Conservation (phyloP, 805 yeast genomes). For the Saturnispora dispora region DNA sequence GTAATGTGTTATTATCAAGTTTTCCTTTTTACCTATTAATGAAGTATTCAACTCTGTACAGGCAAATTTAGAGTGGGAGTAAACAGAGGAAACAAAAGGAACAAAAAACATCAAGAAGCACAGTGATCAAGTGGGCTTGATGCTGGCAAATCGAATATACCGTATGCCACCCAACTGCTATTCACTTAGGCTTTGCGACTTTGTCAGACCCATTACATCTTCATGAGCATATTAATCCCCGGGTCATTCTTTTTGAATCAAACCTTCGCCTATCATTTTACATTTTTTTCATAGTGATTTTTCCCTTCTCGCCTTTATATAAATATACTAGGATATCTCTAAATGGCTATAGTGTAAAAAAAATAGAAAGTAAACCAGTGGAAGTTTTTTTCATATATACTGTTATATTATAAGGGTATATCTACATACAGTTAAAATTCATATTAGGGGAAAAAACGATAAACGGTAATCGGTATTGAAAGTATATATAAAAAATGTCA, state of each 20-base stretch:
- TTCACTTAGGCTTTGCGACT: no score
- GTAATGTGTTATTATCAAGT: background rate
- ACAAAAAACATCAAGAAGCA: no score
- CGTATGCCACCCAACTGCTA: no score
- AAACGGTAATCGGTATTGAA: background rate
- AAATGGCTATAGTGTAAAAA: background rate
- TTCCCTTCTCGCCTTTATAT: background rate
- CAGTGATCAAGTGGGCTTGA: no score
- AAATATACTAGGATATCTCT: background rate
- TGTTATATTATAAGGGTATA: background rate
- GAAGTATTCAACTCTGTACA: background rate
- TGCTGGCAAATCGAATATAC: no score
- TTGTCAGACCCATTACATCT: background rate
- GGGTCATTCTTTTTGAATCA: background rate
- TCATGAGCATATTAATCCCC: background rate
- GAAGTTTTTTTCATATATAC: background rate
- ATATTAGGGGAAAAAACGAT: background rate
- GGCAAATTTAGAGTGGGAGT: no score
- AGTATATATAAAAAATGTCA: constrained; percentile 3
- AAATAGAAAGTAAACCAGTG: background rate
- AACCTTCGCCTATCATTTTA: background rate
- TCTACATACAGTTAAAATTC: no score
- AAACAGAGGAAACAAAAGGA: no score
- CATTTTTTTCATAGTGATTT: background rate
- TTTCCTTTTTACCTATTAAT: background rate